phyloP scores from a whole-genome alignment of 768 basidiomycete species.

The Leccinum barrowsii region DNA sequence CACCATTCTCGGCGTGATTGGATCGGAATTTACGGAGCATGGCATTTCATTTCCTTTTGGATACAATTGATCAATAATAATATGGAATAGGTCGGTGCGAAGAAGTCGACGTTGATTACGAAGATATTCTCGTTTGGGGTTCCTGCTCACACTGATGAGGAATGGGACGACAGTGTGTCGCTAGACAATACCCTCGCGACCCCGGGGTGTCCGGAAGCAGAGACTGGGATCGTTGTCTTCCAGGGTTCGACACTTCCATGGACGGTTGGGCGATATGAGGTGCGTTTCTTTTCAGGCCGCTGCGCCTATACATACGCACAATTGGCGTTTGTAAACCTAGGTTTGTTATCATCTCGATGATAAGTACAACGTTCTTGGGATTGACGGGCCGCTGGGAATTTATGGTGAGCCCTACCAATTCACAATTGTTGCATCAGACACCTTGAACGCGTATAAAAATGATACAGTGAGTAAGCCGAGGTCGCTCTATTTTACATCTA shows the following conservation, averaged over 20 bases:
- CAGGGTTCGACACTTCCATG: slow-evolving; percentile 80
- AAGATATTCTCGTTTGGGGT: slow-evolving; percentile 84
- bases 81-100: slow-evolving; percentile 74
- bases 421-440: not conserved
- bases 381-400: slow-evolving; percentile 84
- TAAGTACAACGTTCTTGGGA: slow-evolving; percentile 92
- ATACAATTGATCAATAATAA: not conserved
- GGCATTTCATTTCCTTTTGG: slow-evolving; percentile 9
- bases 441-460: not conserved
- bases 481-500: slow-evolving; percentile 57
- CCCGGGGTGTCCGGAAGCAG: slow-evolving; percentile 39
- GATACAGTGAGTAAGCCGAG: slow-evolving; percentile 64
- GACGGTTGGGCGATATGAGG: slow-evolving; percentile 83
- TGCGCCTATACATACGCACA: not conserved
- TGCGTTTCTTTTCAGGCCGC: not conserved
- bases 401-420: slow-evolving; percentile 54
- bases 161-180: slow-evolving; percentile 89
- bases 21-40: slow-evolving; percentile 88
- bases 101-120: slow-evolving; percentile 81
- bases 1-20: slow-evolving; percentile 90
- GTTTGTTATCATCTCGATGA: slow-evolving; percentile 94
- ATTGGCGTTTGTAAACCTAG: slow-evolving; percentile 34
- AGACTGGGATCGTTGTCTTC: slow-evolving; percentile 70
- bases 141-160: slow-evolving; percentile 76
- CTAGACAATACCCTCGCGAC: slow-evolving; percentile 40